phyloP scores from a whole-genome alignment of 495 filamentous ascomycete genomes.

The Annulohypoxylon maeteangense region DNA sequence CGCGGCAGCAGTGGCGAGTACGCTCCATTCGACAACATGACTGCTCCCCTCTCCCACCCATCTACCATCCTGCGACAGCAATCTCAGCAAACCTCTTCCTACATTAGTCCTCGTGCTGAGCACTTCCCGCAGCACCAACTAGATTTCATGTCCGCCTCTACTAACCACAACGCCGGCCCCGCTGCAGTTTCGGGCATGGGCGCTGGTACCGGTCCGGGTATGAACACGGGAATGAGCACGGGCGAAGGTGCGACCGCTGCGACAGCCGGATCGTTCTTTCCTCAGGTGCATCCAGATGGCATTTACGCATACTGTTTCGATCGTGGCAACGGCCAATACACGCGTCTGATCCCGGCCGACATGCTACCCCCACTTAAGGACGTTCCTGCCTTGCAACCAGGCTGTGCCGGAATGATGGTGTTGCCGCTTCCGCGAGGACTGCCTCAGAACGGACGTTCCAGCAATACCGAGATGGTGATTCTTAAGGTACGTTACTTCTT shows the following conservation, averaged over 20 bases:
- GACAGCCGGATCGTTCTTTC: background rate
- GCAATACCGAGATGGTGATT: constrained; percentile 44
- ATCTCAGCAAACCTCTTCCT: background rate
- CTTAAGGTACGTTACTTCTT: constrained; percentile 41
- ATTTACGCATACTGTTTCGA: constrained; percentile 63
- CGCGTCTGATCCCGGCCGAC: constrained; percentile 73
- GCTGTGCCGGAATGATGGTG: constrained; percentile 52
- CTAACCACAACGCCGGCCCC: background rate
- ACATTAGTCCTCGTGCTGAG: constrained; percentile 24
- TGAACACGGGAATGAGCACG: background rate
- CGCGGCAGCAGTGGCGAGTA: constrained; percentile 19
- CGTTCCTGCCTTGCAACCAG: constrained; percentile 47
- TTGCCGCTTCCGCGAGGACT: constrained; percentile 52
- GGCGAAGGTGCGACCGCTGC: constrained; percentile 4
- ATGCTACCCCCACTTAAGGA: constrained; percentile 63
- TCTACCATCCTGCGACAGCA: constrained; percentile 8
- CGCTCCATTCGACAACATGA: constrained; percentile 22
- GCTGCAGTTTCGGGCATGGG: background rate
- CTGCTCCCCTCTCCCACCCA: background rate
- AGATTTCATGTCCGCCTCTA: background rate
- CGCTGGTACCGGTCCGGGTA: too few relatives aligned
- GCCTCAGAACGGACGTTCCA: constrained; percentile 50
- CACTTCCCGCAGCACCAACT: constrained; percentile 24
- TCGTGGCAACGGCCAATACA: constrained; percentile 66
- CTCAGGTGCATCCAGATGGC: constrained; percentile 31